phyloP scores from a whole-genome alignment of 1,284 basidiomycete species.

The Bjerkandera adusta region DNA sequence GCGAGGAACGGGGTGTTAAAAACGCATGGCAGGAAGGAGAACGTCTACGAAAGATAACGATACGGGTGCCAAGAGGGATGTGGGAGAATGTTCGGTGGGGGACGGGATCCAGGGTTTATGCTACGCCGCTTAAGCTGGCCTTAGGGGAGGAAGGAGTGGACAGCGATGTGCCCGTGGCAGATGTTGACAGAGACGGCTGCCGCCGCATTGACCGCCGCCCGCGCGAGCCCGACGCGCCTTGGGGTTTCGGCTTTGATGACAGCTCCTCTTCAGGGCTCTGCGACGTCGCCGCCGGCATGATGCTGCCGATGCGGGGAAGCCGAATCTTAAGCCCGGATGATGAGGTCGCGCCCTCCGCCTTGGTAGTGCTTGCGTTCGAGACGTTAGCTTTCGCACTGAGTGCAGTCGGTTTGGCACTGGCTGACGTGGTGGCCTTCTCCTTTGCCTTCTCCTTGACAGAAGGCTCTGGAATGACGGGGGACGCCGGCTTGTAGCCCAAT shows the following conservation, averaged over 20 bases:
- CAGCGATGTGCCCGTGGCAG: conserved; percentile 6
- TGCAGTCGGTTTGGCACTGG: conserved; percentile 3
- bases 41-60: neutral
- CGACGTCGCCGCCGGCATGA: conserved; percentile 2
- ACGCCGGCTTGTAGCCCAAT: conserved; percentile 8
- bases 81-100: neutral
- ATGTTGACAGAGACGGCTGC: conserved; percentile 6
- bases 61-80: neutral
- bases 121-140: neutral
- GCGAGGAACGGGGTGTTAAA: too few relatives aligned
- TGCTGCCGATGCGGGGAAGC: conserved; percentile 10
- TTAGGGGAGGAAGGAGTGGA: conserved; percentile 10
- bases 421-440: conserved; percentile 1
- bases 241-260: neutral
- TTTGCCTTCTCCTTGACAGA: neutral
- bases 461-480: neutral
- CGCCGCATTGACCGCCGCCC: conserved; percentile 12
- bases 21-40: too few relatives aligned
- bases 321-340: conserved; percentile 16
- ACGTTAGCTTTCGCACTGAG: neutral
- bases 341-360: neutral
- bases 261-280: neutral
- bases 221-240: conserved; percentile 3
- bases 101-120: neutral
- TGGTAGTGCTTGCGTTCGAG: neutral